phyloP scores from a whole-genome alignment of 139 green algal species.

The Ulvella scutata region DNA sequence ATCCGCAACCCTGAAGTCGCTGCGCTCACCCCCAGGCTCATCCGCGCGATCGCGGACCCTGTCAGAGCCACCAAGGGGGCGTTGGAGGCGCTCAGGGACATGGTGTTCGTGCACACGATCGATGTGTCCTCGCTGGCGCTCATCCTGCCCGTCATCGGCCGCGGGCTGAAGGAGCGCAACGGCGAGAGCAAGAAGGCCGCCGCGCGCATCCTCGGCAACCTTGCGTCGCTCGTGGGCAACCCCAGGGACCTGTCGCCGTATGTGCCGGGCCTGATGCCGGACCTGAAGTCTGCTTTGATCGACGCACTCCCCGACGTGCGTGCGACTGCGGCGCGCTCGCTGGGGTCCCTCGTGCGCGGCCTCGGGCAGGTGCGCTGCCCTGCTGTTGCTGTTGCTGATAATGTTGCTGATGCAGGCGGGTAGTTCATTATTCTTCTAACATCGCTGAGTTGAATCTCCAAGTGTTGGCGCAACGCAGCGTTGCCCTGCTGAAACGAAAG shows the following conservation, averaged over 20 bases:
- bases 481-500: too few species aligned
- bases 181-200: slow-evolving; percentile 89
- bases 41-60: slow-evolving; percentile 77
- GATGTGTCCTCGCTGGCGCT: slow-evolving; percentile 83
- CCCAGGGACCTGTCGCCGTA: slow-evolving; percentile 90
- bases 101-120: slow-evolving; percentile 89
- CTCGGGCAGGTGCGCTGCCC: neutral
- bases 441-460: too few species aligned
- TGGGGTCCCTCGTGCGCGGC: slow-evolving; percentile 62
- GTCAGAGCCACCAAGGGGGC: slow-evolving; percentile 38
- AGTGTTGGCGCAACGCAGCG: too few species aligned
- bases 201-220: slow-evolving; percentile 84
- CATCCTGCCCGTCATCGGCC: slow-evolving; percentile 84
- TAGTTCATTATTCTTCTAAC: too few species aligned
- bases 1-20: slow-evolving; percentile 89
- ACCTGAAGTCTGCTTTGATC: slow-evolving; percentile 78
- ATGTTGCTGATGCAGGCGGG: too few species aligned
- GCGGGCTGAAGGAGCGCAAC: slow-evolving; percentile 70
- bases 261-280: slow-evolving; percentile 73
- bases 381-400: too few species aligned
- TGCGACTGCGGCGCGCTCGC: slow-evolving; percentile 59
- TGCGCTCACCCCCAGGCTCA: slow-evolving; percentile 58
- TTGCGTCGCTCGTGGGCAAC: slow-evolving; percentile 84
- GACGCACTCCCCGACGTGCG: slow-evolving; percentile 86
- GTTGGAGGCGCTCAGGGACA: slow-evolving; percentile 68